Percentiles rank a stretch among this genome's conserved stretches.
Evolutionary conservation across 202 grass and related monocot species (phyloP).

Genomic region (Miscanthus sacchariflorus): DNA sequence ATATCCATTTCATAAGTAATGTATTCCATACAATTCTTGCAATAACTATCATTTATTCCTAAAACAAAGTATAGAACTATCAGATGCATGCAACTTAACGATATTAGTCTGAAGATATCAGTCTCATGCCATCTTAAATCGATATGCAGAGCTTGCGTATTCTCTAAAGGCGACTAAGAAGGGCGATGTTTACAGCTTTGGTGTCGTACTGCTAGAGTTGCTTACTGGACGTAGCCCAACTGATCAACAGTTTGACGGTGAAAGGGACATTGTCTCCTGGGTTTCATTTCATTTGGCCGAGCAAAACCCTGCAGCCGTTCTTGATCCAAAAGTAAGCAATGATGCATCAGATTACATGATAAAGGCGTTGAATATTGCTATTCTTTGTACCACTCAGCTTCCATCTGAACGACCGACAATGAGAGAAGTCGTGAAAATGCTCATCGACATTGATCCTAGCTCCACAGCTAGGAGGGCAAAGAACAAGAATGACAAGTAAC

Average conservation of each 20-base stretch:
- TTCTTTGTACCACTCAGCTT: conserved; percentile 54
- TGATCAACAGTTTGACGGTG: conserved; percentile 50
- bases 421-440: conserved; percentile 86
- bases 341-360: conserved; percentile 63
- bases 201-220: conserved; percentile 68
- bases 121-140: conserved; percentile 31
- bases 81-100: conserved; percentile 25
- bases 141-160: conserved; percentile 74
- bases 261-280: conserved; percentile 62
- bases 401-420: conserved; percentile 60
- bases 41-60: conserved; percentile 9
- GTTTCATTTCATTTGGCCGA: conserved; percentile 40
- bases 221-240: conserved; percentile 60
- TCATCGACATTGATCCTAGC: conserved; percentile 60
- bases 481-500: conserved; percentile 42
- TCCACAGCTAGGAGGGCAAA: conserved; percentile 29
- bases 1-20: background rate
- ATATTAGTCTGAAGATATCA: conserved; percentile 14
- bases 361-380: conserved; percentile 66
- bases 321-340: conserved; percentile 51
- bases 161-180: conserved; percentile 67
- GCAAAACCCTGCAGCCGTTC: conserved; percentile 54
- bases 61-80: conserved; percentile 16
- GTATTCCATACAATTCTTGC: background rate
- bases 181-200: conserved; percentile 69